Evolutionary conservation across 371 early-diverging fungal genomes (phyloP).

Genomic region (Massospora cicadina): DNA sequence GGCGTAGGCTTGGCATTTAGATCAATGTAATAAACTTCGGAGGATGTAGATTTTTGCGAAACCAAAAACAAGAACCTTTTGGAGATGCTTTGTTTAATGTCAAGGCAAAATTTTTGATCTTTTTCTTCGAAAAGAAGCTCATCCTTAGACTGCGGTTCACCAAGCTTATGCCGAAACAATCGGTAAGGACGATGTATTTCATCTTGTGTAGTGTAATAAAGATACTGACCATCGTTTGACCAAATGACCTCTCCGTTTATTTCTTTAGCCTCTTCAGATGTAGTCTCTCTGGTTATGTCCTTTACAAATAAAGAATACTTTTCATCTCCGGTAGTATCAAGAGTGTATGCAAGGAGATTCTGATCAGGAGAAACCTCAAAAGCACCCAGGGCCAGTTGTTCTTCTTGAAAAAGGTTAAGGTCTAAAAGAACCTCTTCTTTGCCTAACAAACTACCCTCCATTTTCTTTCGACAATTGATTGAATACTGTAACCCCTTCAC

Average conservation of each 20-base stretch:
- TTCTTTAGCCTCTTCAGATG: constrained; percentile 24
- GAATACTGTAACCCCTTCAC: constrained; percentile 10
- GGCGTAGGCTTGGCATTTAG: constrained; percentile 16
- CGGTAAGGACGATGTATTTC: constrained; percentile 33
- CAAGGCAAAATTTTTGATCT: constrained; percentile 37
- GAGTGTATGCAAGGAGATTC: constrained; percentile 27
- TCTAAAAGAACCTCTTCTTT: constrained; percentile 11
- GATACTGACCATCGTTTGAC: constrained; percentile 22
- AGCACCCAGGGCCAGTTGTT: constrained; percentile 1
- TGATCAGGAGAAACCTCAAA: constrained; percentile 17
- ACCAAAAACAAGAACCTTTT: constrained; percentile 28
- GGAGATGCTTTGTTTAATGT: constrained; percentile 26
- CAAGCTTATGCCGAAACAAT: constrained; percentile 26
- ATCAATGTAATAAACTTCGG: constrained; percentile 30
- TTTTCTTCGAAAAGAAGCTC: constrained; percentile 28
- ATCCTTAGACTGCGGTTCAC: constrained; percentile 19
- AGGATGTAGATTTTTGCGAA: constrained; percentile 30
- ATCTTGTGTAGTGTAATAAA: constrained; percentile 29
- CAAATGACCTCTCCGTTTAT: constrained; percentile 35
- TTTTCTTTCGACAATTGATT: constrained; percentile 1
- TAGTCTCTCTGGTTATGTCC: constrained; percentile 21
- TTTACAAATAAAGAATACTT: constrained; percentile 29
- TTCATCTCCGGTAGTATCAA: constrained; percentile 33
- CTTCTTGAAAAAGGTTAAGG: constrained; percentile 1
- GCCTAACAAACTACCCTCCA: not conserved